Percentiles rank a stretch among this genome's conserved stretches.
Evolutionary conservation across 495 filamentous ascomycete species (phyloP).

Genomic region (Penicillium cosmopolitanum): DNA sequence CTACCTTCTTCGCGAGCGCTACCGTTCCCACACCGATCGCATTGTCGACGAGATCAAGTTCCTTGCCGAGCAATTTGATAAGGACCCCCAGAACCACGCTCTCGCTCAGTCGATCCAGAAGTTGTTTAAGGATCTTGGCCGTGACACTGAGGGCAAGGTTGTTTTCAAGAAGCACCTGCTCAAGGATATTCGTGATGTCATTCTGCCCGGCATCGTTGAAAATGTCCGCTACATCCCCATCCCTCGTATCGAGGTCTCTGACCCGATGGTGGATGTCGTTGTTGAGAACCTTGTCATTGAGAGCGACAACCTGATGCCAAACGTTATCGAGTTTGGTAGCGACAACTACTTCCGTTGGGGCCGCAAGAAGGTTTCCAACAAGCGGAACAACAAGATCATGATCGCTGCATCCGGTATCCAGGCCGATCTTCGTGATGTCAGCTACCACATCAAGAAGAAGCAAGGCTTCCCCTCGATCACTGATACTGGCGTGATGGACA

Average conservation of each 20-base stretch:
- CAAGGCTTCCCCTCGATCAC: constrained; percentile 90
- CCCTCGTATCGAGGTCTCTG: constrained; percentile 91
- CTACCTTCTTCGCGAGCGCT: constrained; percentile 86
- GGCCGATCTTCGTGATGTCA: constrained; percentile 67
- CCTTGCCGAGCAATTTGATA: constrained; percentile 83
- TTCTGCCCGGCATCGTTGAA: constrained; percentile 84
- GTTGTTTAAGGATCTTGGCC: constrained; percentile 86
- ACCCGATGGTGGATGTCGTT: constrained; percentile 81
- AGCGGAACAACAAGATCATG: constrained; percentile 76
- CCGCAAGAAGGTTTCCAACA: constrained; percentile 80
- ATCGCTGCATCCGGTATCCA: constrained; percentile 88
- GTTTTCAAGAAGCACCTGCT: constrained; percentile 90
- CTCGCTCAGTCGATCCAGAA: constrained; percentile 78
- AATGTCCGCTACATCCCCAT: constrained; percentile 89
- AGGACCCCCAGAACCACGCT: constrained; percentile 80
- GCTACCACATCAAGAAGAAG: constrained; percentile 96
- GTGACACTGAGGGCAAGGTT: constrained; percentile 79
- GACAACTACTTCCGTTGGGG: constrained; percentile 98
- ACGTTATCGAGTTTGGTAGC: constrained; percentile 84
- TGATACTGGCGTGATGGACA: constrained; percentile 87
- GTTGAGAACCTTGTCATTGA: constrained; percentile 95
- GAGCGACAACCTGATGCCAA: constrained; percentile 96
- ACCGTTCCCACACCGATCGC: constrained; percentile 84
- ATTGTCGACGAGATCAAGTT: constrained; percentile 91
- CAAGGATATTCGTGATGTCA: constrained; percentile 85